Evolutionary conservation across 345 rosid species (phyloP), one percentile per base, ranked within the genome.

Genomic region (Streptanthus diversifolius): DNA sequence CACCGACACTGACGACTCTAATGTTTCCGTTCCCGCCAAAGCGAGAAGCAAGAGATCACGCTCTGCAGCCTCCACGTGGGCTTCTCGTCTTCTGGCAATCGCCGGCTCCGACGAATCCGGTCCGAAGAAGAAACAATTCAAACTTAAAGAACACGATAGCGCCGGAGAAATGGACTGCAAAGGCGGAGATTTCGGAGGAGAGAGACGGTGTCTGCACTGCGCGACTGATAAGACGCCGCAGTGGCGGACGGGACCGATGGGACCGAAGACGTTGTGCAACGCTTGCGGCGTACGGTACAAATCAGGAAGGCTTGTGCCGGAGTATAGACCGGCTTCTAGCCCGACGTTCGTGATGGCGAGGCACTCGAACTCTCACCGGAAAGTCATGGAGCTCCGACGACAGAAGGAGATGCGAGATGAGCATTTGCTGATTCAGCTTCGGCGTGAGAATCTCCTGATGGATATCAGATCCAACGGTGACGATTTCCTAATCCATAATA

Each of bases 31-130:
- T 14, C 97, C 99, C 0, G 97, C 88, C 45, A 95, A 88, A 83
- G 96, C 96, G 15, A 83, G 99, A 36, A 95, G 99, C 91, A 95
- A 95, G 76, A 80, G 99, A 55, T 87, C 97, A 10, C 91, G 99
- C 19, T 83, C 89, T 1, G 93, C 95, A 2, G 88, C 91, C 10
- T 80, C 95, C 66, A 90, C 86, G 32, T 95, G 99, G 97, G 85
- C 95, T 7, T 88, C 95, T 25, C 91, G 89, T 5, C 88, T 85
- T 27, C 79, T 88, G 2, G 73, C 87, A 6, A 5, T 70, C 36
- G 71, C 75, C 18, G 37, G 12, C 22, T 59, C 74, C 21, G 70
- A 75, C 57, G 71, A 76, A 30, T 2, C 39, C 39, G 3, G 0
- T 4, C 66, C 54, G 2, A 52, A 52, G 59, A 78, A 67, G 65